Conservation (phyloP, 148 eudicot genomes). For the Amaranthus cruentus region DNA sequence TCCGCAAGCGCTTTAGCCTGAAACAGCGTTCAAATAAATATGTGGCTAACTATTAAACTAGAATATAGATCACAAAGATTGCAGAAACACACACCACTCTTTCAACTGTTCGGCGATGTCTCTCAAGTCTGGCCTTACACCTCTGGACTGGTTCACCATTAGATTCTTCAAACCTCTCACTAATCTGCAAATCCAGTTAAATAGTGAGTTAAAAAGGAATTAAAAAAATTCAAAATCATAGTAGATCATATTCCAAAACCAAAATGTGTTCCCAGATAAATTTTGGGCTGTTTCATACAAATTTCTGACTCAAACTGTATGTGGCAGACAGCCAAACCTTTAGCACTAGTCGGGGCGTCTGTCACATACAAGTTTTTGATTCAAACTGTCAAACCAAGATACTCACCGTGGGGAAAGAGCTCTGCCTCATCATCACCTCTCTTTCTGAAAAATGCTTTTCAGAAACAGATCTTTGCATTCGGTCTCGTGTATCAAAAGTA, state of each 20-base stretch:
- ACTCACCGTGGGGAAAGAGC: conserved; percentile 68
- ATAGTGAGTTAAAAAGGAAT: conserved; percentile 4
- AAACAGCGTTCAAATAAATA: conserved; percentile 13
- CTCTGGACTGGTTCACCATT: conserved; percentile 81
- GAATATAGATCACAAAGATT: not conserved
- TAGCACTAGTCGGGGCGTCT: no score
- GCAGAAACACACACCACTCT: conserved; percentile 65
- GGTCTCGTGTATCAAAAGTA: conserved; percentile 44
- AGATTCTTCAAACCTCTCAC: conserved; percentile 40
- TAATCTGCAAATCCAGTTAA: conserved; percentile 34
- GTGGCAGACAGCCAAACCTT: no score
- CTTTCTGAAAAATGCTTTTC: conserved; percentile 51
- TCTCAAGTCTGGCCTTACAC: conserved; percentile 94
- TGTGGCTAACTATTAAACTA: not conserved
- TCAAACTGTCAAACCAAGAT: not conserved
- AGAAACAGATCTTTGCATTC: conserved; percentile 50
- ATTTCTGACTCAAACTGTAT: no score
- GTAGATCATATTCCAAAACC: no score
- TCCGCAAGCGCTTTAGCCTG: conserved; percentile 96
- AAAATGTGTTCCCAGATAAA: no score
- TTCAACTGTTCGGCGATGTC: conserved; percentile 91
- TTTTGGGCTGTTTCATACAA: no score
- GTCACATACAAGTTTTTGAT: no score
- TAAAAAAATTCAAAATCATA: not conserved
- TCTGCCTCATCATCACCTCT: conserved; percentile 54